phyloP scores from a whole-genome alignment of 1,284 basidiomycete species.

The Sanghuangporus weigelae region DNA sequence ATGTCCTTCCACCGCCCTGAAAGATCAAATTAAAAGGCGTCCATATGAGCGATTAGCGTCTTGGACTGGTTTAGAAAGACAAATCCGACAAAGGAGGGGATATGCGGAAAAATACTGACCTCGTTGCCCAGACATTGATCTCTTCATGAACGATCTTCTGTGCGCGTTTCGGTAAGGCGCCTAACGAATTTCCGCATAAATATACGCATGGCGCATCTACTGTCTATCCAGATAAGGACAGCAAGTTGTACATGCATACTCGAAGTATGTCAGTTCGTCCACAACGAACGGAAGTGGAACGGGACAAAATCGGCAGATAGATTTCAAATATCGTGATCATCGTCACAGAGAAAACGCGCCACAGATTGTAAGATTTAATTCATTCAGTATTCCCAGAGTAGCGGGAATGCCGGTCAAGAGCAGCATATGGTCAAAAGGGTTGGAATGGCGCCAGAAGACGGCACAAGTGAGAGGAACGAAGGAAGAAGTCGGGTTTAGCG shows the following conservation, averaged over 20 bases:
- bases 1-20: slow-evolving; percentile 87
- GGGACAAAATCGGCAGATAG: neutral
- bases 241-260: slow-evolving; percentile 3
- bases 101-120: slow-evolving; percentile 39
- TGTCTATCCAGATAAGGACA: slow-evolving; percentile 22
- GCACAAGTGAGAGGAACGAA: neutral
- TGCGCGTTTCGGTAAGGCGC: slow-evolving; percentile 74
- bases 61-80: neutral
- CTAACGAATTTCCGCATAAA: slow-evolving; percentile 95
- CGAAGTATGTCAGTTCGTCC: neutral
- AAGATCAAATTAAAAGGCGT: slow-evolving; percentile 2
- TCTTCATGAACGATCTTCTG: slow-evolving; percentile 77
- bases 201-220: slow-evolving; percentile 67
- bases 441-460: neutral
- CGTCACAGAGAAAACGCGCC: neutral
- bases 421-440: neutral
- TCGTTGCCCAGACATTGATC: slow-evolving; percentile 80
- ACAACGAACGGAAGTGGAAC: neutral
- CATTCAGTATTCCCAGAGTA: neutral
- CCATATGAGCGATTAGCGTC: slow-evolving; percentile 10
- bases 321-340: neutral
- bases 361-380: neutral
- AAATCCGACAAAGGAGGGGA: neutral
- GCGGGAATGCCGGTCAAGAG: neutral
- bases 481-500: neutral